Conservation (phyloP, 75 land plant species). For the Sequoiadendron giganteum region DNA sequence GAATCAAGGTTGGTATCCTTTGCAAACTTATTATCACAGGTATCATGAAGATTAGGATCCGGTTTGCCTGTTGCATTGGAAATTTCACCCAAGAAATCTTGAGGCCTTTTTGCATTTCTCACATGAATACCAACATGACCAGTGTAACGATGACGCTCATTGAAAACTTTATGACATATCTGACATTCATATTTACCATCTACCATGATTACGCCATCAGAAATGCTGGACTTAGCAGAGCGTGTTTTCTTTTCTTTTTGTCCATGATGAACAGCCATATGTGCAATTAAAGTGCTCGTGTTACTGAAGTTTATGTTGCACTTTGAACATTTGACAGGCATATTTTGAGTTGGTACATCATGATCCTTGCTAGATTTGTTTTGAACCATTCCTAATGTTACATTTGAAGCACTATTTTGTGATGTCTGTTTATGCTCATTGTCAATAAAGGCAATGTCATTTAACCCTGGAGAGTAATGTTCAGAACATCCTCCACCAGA, state of each 20-base stretch:
- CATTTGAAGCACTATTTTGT: neutral
- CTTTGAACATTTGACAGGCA: constrained; percentile 35
- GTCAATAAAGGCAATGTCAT: neutral
- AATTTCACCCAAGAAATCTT: constrained; percentile 8
- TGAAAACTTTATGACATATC: constrained; percentile 49
- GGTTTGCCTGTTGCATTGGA: neutral
- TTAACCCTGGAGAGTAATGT: constrained; percentile 9
- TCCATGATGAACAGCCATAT: constrained; percentile 32
- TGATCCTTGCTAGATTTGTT: constrained; percentile 26
- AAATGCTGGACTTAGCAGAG: constrained; percentile 26
- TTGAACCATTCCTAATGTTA: neutral
- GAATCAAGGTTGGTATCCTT: neutral
- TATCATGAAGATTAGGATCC: neutral
- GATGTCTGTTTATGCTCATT: constrained; percentile 13
- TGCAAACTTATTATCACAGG: neutral
- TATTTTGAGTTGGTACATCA: constrained; percentile 2
- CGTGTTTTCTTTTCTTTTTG: constrained; percentile 29
- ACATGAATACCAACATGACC: constrained; percentile 67
- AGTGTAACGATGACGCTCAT: constrained; percentile 35
- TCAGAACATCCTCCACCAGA: neutral
- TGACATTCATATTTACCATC: constrained; percentile 59
- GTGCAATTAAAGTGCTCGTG: constrained; percentile 39
- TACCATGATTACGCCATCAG: constrained; percentile 44
- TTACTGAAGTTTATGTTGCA: constrained; percentile 36
- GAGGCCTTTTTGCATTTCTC: constrained; percentile 24